These are phyloP conservation scores for Aciculosporium take DNA, from an alignment of 2,329 filamentous ascomycete species.

Conservation along the genomic window DNA sequence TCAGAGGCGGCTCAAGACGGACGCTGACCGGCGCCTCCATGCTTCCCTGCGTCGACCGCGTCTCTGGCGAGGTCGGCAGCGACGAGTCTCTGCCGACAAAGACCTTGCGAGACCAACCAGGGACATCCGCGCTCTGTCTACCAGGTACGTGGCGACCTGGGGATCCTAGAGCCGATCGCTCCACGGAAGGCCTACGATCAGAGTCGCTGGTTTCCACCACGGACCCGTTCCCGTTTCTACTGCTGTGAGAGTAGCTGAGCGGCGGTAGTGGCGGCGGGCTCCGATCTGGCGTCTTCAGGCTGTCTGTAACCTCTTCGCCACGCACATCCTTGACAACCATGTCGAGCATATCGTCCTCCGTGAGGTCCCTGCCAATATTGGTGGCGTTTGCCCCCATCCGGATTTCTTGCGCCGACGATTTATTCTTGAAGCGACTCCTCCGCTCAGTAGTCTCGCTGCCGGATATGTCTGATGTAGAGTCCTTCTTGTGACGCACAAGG, in stretches of 20 bases:
- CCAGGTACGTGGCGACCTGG: constrained; percentile 15
- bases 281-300: constrained; percentile 19
- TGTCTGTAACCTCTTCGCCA: constrained; percentile 21
- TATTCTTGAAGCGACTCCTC: constrained; percentile 20
- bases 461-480: constrained; percentile 46
- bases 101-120: constrained; percentile 17
- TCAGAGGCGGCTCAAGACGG: constrained; percentile 48
- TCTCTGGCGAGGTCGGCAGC: constrained; percentile 36
- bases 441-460: constrained; percentile 38
- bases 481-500: constrained; percentile 33
- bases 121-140: constrained; percentile 34
- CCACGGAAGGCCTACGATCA: constrained; percentile 18
- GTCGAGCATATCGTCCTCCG: constrained; percentile 49
- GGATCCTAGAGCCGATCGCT: constrained; percentile 11
- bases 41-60: constrained; percentile 31
- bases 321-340: constrained; percentile 41
- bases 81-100: constrained; percentile 33
- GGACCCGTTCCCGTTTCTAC: constrained; percentile 25
- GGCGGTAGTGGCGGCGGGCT: constrained; percentile 13
- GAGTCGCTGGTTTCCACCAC: constrained; percentile 25
- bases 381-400: constrained; percentile 32
- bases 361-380: constrained; percentile 34
- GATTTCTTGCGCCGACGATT: constrained; percentile 15
- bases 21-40: constrained; percentile 44
- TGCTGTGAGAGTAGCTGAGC: constrained; percentile 18